Evolutionary conservation across 352 stramenopile genomes (phyloP).

Genomic region (Stramenopiles sp.): DNA sequence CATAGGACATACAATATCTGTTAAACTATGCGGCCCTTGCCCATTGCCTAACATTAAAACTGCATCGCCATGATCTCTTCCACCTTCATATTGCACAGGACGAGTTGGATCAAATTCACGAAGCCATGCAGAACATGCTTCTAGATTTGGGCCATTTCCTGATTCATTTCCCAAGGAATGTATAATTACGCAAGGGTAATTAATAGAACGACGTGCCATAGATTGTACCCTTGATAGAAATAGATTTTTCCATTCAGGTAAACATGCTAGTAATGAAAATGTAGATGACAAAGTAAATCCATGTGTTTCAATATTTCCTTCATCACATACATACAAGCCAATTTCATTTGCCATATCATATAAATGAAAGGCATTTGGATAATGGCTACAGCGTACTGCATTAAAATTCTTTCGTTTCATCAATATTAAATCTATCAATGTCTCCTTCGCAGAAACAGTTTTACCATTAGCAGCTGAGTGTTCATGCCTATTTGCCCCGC

Average conservation of each 20-base stretch:
- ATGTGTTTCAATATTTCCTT: constrained; percentile 67
- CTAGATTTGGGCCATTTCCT: constrained; percentile 24
- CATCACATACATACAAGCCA: constrained; percentile 56
- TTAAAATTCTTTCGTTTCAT: constrained; percentile 44
- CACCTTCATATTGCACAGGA: constrained; percentile 30
- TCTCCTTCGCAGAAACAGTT: constrained; percentile 33
- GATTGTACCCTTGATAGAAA: constrained; percentile 28
- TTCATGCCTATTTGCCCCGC: constrained; percentile 59
- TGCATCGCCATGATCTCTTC: constrained; percentile 19
- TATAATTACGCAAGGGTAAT: constrained; percentile 39
- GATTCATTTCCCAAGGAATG: constrained; percentile 44
- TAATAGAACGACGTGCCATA: constrained; percentile 35
- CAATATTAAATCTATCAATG: constrained; percentile 28
- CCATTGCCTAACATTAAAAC: neutral
- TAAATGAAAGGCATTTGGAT: constrained; percentile 44
- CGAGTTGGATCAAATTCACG: constrained; percentile 9
- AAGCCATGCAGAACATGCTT: constrained; percentile 14
- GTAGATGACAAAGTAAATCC: constrained; percentile 34
- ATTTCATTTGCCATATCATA: constrained; percentile 57
- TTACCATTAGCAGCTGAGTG: constrained; percentile 49
- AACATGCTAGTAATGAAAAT: constrained; percentile 20
- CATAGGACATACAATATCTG: constrained; percentile 46
- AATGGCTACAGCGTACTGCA: constrained; percentile 50
- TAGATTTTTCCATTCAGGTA: constrained; percentile 18
- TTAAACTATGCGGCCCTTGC: constrained; percentile 17